phyloP scores from a whole-genome alignment of 2,329 filamentous ascomycete genomes.

The Phyllosticta citriasiana region DNA sequence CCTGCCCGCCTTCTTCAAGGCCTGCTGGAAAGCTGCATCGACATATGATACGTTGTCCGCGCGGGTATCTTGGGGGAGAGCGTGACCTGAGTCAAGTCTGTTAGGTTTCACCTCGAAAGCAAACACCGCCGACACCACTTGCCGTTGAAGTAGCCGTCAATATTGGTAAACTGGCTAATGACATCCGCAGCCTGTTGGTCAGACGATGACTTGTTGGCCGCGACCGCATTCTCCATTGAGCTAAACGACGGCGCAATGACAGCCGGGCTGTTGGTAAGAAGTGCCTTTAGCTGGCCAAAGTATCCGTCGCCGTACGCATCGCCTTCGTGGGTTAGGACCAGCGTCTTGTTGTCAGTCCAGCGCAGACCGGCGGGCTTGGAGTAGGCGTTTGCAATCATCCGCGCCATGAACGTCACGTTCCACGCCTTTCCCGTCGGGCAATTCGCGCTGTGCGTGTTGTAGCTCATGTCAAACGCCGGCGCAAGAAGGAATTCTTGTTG shows the following conservation, averaged over 20 bases:
- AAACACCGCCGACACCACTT: background rate
- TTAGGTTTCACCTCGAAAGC: constrained; percentile 10
- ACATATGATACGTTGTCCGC: constrained; percentile 6
- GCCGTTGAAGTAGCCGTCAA: constrained; percentile 31
- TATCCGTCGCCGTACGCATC: constrained; percentile 27
- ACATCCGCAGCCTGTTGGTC: constrained; percentile 17
- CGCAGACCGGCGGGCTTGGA: constrained; percentile 18
- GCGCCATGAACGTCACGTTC: constrained; percentile 28
- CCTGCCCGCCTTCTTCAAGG: constrained; percentile 22
- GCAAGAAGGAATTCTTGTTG: constrained; percentile 26
- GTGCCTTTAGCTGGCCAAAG: constrained; percentile 19
- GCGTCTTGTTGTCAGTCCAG: constrained; percentile 26
- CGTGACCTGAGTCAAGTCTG: constrained; percentile 28
- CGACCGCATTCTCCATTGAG: constrained; percentile 18
- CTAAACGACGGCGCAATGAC: constrained; percentile 25
- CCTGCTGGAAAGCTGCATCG: constrained; percentile 26
- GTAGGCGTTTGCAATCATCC: constrained; percentile 18
- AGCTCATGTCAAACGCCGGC: constrained; percentile 32
- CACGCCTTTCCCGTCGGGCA: constrained; percentile 23
- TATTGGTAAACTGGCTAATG: constrained; percentile 23
- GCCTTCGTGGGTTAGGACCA: constrained; percentile 28
- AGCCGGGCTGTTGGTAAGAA: constrained; percentile 10
- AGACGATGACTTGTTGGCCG: constrained; percentile 18
- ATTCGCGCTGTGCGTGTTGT: constrained; percentile 12
- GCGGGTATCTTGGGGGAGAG: constrained; percentile 7